Evolutionary conservation across 2,329 filamentous ascomycete genomes (phyloP).

Genomic region (Plectosphaerella cucumerina): DNA sequence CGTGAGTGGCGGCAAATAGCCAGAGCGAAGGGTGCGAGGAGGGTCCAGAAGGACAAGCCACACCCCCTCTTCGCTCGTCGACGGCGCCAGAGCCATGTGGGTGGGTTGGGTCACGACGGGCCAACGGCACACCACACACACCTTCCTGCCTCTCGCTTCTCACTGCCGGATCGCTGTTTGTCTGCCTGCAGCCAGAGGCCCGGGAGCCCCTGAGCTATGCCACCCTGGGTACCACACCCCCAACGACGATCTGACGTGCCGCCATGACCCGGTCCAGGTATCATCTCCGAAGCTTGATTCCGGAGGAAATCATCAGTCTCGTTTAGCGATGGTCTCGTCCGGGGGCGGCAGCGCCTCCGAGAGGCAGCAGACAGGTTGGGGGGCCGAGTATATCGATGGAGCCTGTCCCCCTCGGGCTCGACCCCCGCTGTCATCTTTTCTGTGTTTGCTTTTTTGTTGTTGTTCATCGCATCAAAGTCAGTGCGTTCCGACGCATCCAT

Average conservation of each 20-base stretch:
- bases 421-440: not conserved
- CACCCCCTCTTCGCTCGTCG: no score
- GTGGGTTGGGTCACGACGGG: no score
- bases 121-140: no score
- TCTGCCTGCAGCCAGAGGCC: not conserved
- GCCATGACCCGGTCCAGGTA: not conserved
- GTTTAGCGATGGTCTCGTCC: not conserved
- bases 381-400: not conserved
- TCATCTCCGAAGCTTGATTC: not conserved
- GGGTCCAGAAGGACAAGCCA: no score
- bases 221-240: not conserved
- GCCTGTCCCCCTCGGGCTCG: not conserved
- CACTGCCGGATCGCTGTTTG: no score
- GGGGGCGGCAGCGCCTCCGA: not conserved
- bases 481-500: not conserved
- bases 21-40: no score
- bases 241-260: not conserved
- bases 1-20: no score
- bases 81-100: no score
- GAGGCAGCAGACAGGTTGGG: not conserved
- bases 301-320: not conserved
- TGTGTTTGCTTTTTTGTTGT: not conserved
- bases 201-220: not conserved
- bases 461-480: not conserved
- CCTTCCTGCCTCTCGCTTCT: no score